Base-by-base conservation (phyloP, 306 rosid species). In the Vicia faba region DNA sequence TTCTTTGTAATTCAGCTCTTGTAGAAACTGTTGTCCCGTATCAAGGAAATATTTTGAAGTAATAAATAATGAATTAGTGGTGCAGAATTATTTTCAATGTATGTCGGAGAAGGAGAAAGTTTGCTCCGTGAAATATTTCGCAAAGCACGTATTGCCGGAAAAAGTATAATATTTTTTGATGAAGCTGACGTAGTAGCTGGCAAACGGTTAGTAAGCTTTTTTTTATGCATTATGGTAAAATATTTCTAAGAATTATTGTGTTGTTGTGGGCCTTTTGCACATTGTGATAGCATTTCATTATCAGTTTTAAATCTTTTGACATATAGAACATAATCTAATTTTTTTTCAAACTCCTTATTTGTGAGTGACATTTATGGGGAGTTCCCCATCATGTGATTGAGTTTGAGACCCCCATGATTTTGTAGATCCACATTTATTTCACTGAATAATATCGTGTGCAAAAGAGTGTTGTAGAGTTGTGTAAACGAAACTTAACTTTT, bases 31-130 rank as follows among this genome's bases (percentile, higher is more conserved):
- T 11, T 76, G 41, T 72, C 53, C 5, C 19, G 23, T 11, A 46
- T 58, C 51, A 57, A 49, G 70, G 59, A 69, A 48, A 72, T 38
- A 26, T 11, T 72, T 49, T 28, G 50, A 31, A 59, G 44, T 82
- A 69, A 83, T 74, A 54, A 57, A 79, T 78, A 68, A 5, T 83
- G 71, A 59, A 68, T 71, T 82, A 93, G 98, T 74, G 87, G 96
- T 80, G 96, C 97, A 83, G 98, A 93, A 58, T 68, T 93, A 81
- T 86, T 74, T 63, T 93, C 98, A 2, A 93, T 86, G 98, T 93
- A 89, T 64, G 97, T 89, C 46, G 98, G 98, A 59, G 97, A 89
- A 71, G 97, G 97, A 59, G 98, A 93, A 84, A 91, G 89, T 60
- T 70, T 86, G 64, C 84, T 89, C 59, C 96, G 98, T 19, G 83